These are phyloP conservation scores for Lycium barbarum DNA, from an alignment of 257 asterid species.

Conservation along the genomic window DNA sequence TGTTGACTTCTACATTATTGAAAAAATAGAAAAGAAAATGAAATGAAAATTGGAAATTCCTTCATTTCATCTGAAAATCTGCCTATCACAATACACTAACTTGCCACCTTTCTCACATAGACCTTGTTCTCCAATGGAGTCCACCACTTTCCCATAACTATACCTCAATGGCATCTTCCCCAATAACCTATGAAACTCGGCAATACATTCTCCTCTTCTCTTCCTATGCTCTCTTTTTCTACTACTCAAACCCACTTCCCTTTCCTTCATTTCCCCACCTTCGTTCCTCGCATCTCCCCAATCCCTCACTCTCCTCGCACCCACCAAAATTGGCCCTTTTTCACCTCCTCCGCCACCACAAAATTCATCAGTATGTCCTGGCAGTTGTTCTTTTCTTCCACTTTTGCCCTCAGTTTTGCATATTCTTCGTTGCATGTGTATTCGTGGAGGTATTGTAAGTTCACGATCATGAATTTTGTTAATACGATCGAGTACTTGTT, in stretches of 20 bases:
- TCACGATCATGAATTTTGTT: slow-evolving; percentile 71
- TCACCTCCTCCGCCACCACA: slow-evolving; percentile 62
- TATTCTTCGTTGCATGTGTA: slow-evolving; percentile 64
- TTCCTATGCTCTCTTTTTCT: slow-evolving; percentile 76
- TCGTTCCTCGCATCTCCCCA: slow-evolving; percentile 89
- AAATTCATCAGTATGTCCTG: slow-evolving; percentile 92
- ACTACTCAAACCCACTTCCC: slow-evolving; percentile 84
- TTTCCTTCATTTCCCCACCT: slow-evolving; percentile 49
- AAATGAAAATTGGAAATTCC: background rate
- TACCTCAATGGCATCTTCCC: slow-evolving; percentile 82
- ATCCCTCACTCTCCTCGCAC: slow-evolving; percentile 70
- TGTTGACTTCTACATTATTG: too few relatives aligned
- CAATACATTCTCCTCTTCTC: slow-evolving; percentile 85
- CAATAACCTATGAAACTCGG: slow-evolving; percentile 68
- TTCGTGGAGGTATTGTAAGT: slow-evolving; percentile 45
- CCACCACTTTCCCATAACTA: slow-evolving; percentile 75
- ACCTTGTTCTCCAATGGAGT: slow-evolving; percentile 82
- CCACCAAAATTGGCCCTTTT: slow-evolving; percentile 72
- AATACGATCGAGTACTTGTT: slow-evolving; percentile 77
- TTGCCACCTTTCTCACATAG: slow-evolving; percentile 75
- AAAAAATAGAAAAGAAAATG: too few relatives aligned
- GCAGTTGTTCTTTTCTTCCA: slow-evolving; percentile 71
- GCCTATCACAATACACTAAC: slow-evolving; percentile 70
- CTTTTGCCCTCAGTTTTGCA: slow-evolving; percentile 38
- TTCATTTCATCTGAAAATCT: slow-evolving; percentile 31